Base-by-base conservation (phyloP, 129 eudicot genomes). In the Cynara cardunculus region DNA sequence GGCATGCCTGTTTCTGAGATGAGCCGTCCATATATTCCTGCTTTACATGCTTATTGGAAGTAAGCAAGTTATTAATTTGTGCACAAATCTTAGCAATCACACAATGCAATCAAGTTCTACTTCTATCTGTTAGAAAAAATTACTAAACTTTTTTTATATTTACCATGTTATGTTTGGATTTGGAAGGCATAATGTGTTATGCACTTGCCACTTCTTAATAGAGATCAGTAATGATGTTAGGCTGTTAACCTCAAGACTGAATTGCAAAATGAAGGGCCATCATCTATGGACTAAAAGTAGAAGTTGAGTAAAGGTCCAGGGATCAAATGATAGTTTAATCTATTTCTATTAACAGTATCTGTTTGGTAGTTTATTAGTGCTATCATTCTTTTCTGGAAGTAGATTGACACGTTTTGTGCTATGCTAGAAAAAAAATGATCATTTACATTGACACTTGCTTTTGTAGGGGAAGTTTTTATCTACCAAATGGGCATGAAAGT, bases 401-500 rank as follows among this genome's bases (percentile, higher is more conserved):
- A 16, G 64, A 53, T 53, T 12, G 22, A 53, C 22, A 24, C 16
- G 25, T 80, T 53, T 80, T 25, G 39, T 71, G 62, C 7, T 56
- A 72, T 71, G 61, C 72, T 73, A 18, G 62, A 37, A 46, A 56
- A 79, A 66, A 66, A 39, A 74, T 80, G 21, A 71, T 77, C 22
- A 82, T 69, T 37, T 35, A 59, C 77, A 73, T 25, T 64, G 71
- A 9, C 69, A 66, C 67, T 74, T 72, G 72, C 19, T 82, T 83
- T 27, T 65, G 18, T 72, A 94, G 97, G 82, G 98, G 98, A 79
- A 82, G 69, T 68, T 90, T 94, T 75, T 27, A 75, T 27, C 61
- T 92, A 14, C 78, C 76, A 27, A 59, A 81, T 26, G 46, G 30
- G 34, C 31, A 77, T 75, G 72, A 24, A 26, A 87, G 72, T 24